A percentile compares a stretch with the other conserved stretches of the same genome.
phyloP scores from a whole-genome alignment of 1,284 basidiomycete species.

The Vanrija humicola region DNA sequence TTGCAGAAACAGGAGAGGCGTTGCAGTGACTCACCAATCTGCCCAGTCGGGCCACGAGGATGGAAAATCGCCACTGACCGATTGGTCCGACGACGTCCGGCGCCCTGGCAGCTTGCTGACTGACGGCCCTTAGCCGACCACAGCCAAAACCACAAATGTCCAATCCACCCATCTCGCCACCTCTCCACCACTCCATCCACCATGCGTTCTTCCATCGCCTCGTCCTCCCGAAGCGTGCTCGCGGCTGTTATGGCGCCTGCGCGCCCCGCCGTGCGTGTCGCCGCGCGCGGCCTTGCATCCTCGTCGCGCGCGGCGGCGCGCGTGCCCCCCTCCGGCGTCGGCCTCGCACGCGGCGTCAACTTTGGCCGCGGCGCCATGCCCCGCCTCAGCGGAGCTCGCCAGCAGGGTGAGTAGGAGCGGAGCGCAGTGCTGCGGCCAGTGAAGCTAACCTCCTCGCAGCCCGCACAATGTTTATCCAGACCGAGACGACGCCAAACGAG shows the following conservation, averaged over 20 bases:
- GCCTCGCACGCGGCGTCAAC: slow-evolving; percentile 4
- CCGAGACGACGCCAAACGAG: slow-evolving; percentile 93
- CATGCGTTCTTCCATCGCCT: slow-evolving; percentile 30
- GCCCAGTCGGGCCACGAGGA: no score
- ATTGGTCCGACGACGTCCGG: slow-evolving; percentile 11
- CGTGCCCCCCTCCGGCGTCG: neutral
- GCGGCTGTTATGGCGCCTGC: neutral
- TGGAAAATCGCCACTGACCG: slow-evolving; percentile 1
- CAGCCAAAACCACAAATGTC: neutral
- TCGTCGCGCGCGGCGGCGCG: neutral
- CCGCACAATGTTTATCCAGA: slow-evolving; percentile 94
- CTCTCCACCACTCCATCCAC: neutral
- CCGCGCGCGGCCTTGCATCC: slow-evolving; percentile 16
- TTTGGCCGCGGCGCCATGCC: slow-evolving; percentile 4
- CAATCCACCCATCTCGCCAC: neutral
- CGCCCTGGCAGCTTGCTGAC: neutral
- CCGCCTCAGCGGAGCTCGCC: slow-evolving; percentile 5
- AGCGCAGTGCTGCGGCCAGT: neutral
- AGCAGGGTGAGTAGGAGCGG: slow-evolving; percentile 18
- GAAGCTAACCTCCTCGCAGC: slow-evolving; percentile 50
- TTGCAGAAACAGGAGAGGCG: no score
- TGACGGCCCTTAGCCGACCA: neutral
- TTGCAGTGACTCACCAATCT: no score
- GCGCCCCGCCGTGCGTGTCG: neutral
- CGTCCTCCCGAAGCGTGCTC: slow-evolving; percentile 22